A percentile compares a stretch with the other conserved stretches of the same genome.
Evolutionary conservation across 1,139 yeast species (phyloP).

Genomic region (Pichia sp.): DNA sequence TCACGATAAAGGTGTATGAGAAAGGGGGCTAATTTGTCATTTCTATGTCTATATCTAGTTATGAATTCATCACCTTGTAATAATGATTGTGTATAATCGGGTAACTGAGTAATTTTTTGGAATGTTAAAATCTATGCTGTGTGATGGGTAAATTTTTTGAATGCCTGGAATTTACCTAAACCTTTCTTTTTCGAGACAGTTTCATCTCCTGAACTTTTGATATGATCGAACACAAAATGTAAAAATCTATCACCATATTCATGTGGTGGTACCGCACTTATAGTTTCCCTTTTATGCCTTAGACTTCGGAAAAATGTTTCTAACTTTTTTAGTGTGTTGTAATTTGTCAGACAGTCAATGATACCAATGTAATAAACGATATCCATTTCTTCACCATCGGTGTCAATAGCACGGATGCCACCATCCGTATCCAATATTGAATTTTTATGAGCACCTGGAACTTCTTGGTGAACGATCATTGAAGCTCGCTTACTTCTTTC

Average conservation of each 20-base stretch:
- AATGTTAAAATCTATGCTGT: conserved; percentile 12
- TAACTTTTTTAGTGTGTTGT: conserved; percentile 68
- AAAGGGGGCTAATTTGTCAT: too few species aligned
- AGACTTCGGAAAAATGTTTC: conserved; percentile 88
- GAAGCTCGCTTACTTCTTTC: conserved; percentile 25
- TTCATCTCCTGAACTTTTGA: conserved; percentile 15
- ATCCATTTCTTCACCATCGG: conserved; percentile 56
- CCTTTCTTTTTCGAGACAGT: conserved; percentile 5
- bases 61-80: conserved; percentile 1
- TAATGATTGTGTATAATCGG: background rate
- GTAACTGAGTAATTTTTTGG: too few species aligned
- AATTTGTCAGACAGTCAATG: conserved; percentile 90
- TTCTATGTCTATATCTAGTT: background rate
- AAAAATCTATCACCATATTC: conserved; percentile 91
- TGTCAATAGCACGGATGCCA: conserved; percentile 78
- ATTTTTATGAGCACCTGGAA: conserved; percentile 15
- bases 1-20: too few species aligned
- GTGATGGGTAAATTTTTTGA: conserved; percentile 6
- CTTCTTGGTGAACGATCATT: conserved; percentile 29
- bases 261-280: conserved; percentile 86
- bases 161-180: conserved; percentile 7
- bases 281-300: conserved; percentile 63
- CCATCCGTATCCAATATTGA: conserved; percentile 45
- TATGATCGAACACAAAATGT: conserved; percentile 53
- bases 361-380: conserved; percentile 89